Conservation (phyloP, 1,284 basidiomycete species). For the Ceratobasidium sp. region DNA sequence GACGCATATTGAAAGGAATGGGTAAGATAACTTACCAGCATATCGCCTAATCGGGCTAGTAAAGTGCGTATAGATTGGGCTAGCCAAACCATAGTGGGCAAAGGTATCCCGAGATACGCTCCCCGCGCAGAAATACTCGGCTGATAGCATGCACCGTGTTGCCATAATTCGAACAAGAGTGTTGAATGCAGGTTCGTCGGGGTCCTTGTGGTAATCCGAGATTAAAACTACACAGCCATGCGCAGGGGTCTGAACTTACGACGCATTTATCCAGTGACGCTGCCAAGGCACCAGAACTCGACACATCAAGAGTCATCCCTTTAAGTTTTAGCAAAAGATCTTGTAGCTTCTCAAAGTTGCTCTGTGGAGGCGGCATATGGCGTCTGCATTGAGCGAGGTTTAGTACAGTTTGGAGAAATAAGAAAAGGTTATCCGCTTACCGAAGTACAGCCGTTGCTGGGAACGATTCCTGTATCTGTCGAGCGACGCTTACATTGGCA, state of each 20-base stretch:
- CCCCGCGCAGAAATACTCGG: slow-evolving; percentile 98
- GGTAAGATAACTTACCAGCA: slow-evolving; percentile 72
- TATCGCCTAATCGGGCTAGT: slow-evolving; percentile 94
- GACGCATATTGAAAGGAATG: slow-evolving; percentile 55
- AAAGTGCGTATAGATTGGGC: slow-evolving; percentile 97
- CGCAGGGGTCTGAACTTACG: slow-evolving; percentile 56
- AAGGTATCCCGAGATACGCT: slow-evolving; percentile 92
- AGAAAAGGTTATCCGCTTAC: slow-evolving; percentile 52
- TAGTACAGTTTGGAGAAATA: not conserved
- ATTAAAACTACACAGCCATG: not conserved
- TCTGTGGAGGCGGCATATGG: slow-evolving; percentile 90
- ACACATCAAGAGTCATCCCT: slow-evolving; percentile 87
- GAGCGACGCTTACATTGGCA: slow-evolving; percentile 94
- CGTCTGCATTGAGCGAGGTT: slow-evolving; percentile 62
- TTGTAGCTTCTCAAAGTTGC: slow-evolving; percentile 95
- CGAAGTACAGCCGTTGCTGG: slow-evolving; percentile 94
- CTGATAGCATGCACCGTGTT: slow-evolving; percentile 96
- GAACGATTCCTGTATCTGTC: slow-evolving; percentile 91
- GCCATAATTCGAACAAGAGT: slow-evolving; percentile 99
- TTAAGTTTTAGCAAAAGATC: slow-evolving; percentile 90
- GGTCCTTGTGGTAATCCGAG: slow-evolving; percentile 61
- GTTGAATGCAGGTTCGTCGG: slow-evolving; percentile 87
- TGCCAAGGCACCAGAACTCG: slow-evolving; percentile 90
- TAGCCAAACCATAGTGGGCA: slow-evolving; percentile 96
- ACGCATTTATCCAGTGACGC: slow-evolving; percentile 87